Conservation (phyloP, 1,284 basidiomycete species). For the Exobasidium cylindrosporum region DNA sequence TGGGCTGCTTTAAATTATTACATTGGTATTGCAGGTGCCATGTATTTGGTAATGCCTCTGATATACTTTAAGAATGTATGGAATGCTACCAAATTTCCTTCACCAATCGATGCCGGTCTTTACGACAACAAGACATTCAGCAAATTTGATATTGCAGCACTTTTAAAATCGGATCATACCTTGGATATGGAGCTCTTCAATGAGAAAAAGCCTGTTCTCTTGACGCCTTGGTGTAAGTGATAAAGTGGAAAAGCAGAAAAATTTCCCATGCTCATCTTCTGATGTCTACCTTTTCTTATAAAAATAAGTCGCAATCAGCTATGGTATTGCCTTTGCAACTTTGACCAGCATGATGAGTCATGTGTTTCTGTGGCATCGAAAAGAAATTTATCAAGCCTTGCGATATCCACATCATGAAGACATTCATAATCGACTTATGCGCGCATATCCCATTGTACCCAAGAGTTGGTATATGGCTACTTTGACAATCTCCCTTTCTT, state of each 20-base stretch:
- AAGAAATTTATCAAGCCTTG: slow-evolving; percentile 58
- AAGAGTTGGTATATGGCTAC: slow-evolving; percentile 50
- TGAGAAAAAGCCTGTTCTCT: slow-evolving; percentile 56
- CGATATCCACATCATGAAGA: slow-evolving; percentile 52
- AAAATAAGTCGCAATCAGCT: slow-evolving; percentile 47
- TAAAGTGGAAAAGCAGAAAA: slow-evolving; percentile 1
- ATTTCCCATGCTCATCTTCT: not conserved
- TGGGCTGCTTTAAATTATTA: slow-evolving; percentile 56
- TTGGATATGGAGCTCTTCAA: slow-evolving; percentile 57
- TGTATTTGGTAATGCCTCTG: slow-evolving; percentile 59
- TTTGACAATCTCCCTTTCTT: slow-evolving; percentile 42
- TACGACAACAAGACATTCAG: slow-evolving; percentile 49
- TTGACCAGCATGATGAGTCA: slow-evolving; percentile 59
- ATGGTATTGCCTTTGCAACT: slow-evolving; percentile 59
- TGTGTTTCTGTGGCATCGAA: slow-evolving; percentile 60
- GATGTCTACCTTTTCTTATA: not conserved
- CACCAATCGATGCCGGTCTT: slow-evolving; percentile 57
- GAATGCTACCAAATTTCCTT: slow-evolving; percentile 54
- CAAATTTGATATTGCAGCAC: slow-evolving; percentile 39
- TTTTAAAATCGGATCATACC: slow-evolving; percentile 54
- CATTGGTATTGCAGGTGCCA: slow-evolving; percentile 54
- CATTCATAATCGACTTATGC: slow-evolving; percentile 53
- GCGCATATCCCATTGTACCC: slow-evolving; percentile 47
- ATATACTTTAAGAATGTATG: slow-evolving; percentile 59
- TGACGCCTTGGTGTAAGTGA: slow-evolving; percentile 58